A percentile compares a stretch with the other conserved stretches of the same genome.
Conservation (phyloP, 192 early-diverging fungal genomes). For the Gonapodya sp. region DNA sequence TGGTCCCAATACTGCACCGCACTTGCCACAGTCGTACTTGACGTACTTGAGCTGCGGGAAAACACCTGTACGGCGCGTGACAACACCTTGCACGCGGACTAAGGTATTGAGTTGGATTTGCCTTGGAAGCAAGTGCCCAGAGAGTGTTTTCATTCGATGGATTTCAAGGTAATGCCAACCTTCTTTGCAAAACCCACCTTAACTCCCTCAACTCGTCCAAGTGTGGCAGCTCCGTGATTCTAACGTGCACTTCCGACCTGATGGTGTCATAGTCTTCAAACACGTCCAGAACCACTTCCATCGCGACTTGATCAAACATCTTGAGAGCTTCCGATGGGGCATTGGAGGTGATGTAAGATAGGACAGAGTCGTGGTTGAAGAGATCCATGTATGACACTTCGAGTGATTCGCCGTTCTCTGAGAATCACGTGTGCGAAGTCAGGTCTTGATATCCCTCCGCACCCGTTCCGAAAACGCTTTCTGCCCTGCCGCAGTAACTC, state of each 20-base stretch:
- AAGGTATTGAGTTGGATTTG: constrained; percentile 87
- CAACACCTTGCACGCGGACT: constrained; percentile 82
- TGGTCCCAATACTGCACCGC: constrained; percentile 79
- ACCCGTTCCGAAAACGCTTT: background rate
- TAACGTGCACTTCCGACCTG: constrained; percentile 86
- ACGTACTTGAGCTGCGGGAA: constrained; percentile 97
- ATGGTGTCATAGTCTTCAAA: constrained; percentile 88
- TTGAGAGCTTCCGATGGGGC: constrained; percentile 78
- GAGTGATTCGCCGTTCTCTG: constrained; percentile 71
- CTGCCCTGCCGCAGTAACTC: background rate
- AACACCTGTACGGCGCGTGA: constrained; percentile 85
- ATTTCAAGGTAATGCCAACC: background rate
- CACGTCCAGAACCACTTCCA: constrained; percentile 77
- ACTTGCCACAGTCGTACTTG: constrained; percentile 92
- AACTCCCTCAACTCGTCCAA: constrained; percentile 78
- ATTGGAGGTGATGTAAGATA: constrained; percentile 86
- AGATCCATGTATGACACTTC: constrained; percentile 82
- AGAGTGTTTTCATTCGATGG: background rate
- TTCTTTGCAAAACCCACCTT: no score
- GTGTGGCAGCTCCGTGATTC: constrained; percentile 81
- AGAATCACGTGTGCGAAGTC: background rate
- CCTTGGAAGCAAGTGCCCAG: constrained; percentile 22
- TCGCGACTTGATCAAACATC: constrained; percentile 87
- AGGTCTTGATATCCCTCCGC: background rate
- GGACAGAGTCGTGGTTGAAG: constrained; percentile 60